A percentile compares a stretch with the other conserved stretches of the same genome.
Conservation (phyloP, 805 yeast genomes). For the Candida hispaniensis region DNA sequence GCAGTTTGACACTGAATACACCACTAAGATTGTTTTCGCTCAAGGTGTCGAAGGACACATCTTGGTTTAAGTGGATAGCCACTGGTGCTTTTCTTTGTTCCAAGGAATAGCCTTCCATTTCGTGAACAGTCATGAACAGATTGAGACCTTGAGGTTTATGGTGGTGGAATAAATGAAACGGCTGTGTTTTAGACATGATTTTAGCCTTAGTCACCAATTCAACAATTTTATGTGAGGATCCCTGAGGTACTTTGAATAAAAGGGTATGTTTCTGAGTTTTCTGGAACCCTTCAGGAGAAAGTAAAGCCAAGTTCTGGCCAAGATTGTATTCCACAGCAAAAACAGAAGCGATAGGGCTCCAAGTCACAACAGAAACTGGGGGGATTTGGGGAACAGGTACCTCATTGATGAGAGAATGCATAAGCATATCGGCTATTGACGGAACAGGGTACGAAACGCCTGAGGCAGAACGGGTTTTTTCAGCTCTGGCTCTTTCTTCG, state of each 20-base stretch:
- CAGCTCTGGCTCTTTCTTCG: background rate
- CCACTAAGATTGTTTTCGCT: constrained; percentile 33
- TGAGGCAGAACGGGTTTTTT: constrained; percentile 1
- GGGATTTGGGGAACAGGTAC: constrained; percentile 65
- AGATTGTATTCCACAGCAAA: constrained; percentile 38
- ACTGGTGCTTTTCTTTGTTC: constrained; percentile 43
- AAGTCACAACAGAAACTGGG: constrained; percentile 50
- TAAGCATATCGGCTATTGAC: constrained; percentile 63
- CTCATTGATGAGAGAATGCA: constrained; percentile 85
- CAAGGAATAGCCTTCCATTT: constrained; percentile 26
- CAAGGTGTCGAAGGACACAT: constrained; percentile 33
- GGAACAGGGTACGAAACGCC: constrained; percentile 36
- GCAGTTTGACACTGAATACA: constrained; percentile 39
- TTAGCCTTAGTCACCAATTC: constrained; percentile 57
- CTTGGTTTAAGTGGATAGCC: constrained; percentile 53
- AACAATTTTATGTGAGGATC: constrained; percentile 35
- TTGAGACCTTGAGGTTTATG: constrained; percentile 17
- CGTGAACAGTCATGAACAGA: constrained; percentile 31
- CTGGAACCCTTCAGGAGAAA: constrained; percentile 16
- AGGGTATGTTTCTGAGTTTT: background rate
- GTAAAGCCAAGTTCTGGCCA: constrained; percentile 26
- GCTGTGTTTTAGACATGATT: constrained; percentile 64
- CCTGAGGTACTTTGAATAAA: background rate
- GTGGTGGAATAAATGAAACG: constrained; percentile 68
- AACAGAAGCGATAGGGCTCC: constrained; percentile 53